Percentiles rank a stretch among this genome's conserved stretches.
Evolutionary conservation across 352 stramenopile genomes (phyloP).

Genomic region (Globisporangium splendens): DNA sequence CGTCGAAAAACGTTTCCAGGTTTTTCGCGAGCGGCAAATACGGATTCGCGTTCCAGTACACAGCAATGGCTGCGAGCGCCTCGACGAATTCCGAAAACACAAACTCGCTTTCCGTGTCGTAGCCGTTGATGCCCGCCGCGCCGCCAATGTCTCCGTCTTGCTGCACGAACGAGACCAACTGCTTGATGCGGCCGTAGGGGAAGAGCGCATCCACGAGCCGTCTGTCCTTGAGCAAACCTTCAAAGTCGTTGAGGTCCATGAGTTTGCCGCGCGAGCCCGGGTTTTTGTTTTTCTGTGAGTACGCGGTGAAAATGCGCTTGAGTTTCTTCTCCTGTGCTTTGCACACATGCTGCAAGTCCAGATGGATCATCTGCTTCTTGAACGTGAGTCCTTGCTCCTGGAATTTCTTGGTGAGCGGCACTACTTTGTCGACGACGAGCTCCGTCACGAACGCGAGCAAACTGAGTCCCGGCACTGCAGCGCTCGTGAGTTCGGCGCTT

Average conservation of each 20-base stretch:
- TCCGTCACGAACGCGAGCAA: conserved; percentile 49
- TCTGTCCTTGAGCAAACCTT: conserved; percentile 66
- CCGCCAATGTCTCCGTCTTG: conserved; percentile 62
- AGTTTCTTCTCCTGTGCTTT: conserved; percentile 76
- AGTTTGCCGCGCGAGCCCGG: conserved; percentile 62
- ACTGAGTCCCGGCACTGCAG: conserved; percentile 3
- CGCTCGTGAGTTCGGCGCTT: background rate
- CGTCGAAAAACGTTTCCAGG: conserved; percentile 70
- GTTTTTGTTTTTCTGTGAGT: conserved; percentile 78
- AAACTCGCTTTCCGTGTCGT: conserved; percentile 69
- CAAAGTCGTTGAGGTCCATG: conserved; percentile 70
- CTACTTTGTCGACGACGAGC: conserved; percentile 59
- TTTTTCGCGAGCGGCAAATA: conserved; percentile 76
- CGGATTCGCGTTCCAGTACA: conserved; percentile 76
- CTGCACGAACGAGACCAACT: conserved; percentile 72
- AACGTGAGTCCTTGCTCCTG: conserved; percentile 79
- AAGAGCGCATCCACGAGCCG: conserved; percentile 71
- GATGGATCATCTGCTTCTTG: conserved; percentile 82
- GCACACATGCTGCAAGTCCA: conserved; percentile 71
- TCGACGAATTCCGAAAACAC: conserved; percentile 81
- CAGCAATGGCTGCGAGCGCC: conserved; percentile 60
- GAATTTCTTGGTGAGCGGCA: conserved; percentile 73
- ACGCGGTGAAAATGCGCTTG: conserved; percentile 66
- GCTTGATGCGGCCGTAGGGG: conserved; percentile 67
- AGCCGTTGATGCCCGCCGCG: conserved; percentile 34